Base-by-base conservation (phyloP, 148 eudicot genomes). In the Rhododendron simsii region DNA sequence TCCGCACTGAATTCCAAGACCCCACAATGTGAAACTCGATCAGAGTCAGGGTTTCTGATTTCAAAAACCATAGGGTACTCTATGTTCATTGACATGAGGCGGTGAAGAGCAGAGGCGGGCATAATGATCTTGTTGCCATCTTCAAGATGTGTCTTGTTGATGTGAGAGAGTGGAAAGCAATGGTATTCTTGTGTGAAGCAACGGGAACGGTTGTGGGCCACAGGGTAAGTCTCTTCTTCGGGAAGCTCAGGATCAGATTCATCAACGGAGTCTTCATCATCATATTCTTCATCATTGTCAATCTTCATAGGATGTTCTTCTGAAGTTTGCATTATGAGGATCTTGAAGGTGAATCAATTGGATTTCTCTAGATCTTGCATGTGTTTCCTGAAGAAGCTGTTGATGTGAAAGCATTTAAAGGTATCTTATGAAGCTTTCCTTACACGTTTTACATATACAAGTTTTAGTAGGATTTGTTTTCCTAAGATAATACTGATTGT, bases 1-100 rank as follows among this genome's bases (percentile, higher is more conserved):
- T 83, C 88, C 1, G 53, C 83, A 69, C 67, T 83, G 76, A 87
- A 87, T 78, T 87, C 88, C 2, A 63, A 2, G 15, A 87, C 86
- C 50, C 87, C 87, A 47, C 87, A 85, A 11, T 85, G 87, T 0
- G 84, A 65, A n/a, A 65, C 30, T 6, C 50, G 21, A 2, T 30
- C 67, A 10, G 59, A 35, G 9, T n/a, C 7, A 48, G 83, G 48
- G 84, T 48, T 85, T 47, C 21, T 48, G 67, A 85, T 80, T 45
- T 48, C 57, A n/a, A 85, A 85, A 69, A 81, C 45, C 84, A 67
- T 47, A 2, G 87, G 87, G 67, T 63, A 65, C 9, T 67, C 7
- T 47, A 80, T 20, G 10, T 41, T 26, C 16, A 44, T 21, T 28
- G 53, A 61, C 21, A 26, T 30, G 53, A 83, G 74, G 28, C 3